Evolutionary conservation across 257 asterid genomes (phyloP).

Genomic region (Solanum infundibuliforme): DNA sequence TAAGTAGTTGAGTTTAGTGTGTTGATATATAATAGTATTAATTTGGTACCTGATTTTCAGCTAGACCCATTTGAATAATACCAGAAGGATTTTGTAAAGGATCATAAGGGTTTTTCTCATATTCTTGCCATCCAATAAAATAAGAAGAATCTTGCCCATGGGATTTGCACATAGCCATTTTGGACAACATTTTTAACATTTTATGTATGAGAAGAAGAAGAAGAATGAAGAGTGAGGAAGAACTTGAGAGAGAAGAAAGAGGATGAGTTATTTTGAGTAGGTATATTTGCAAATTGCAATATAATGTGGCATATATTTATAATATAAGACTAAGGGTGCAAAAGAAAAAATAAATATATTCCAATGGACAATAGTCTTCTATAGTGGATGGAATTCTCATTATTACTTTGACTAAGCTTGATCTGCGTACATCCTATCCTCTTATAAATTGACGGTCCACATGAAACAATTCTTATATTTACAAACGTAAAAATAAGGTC

Average conservation of each 20-base stretch:
- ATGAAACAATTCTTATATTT: not conserved
- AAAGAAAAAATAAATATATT: not conserved
- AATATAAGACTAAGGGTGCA: conserved; percentile 6
- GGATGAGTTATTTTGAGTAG: not conserved
- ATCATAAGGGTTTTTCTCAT: conserved; percentile 24
- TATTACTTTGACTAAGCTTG: not conserved
- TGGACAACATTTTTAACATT: conserved; percentile 20
- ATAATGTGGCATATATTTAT: conserved; percentile 1
- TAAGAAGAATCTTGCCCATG: conserved; percentile 31
- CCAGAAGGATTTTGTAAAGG: conserved; percentile 21
- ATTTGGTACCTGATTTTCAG: conserved; percentile 26
- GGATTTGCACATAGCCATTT: conserved; percentile 22
- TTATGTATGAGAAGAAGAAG: not conserved
- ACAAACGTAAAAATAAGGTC: too few relatives aligned
- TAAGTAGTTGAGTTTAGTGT: not conserved
- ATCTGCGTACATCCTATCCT: not conserved
- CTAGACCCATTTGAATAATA: conserved; percentile 33
- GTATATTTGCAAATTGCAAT: not conserved
- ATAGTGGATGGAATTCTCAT: conserved; percentile 14
- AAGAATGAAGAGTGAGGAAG: not conserved
- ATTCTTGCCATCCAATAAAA: conserved; percentile 22
- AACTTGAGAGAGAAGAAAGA: not conserved
- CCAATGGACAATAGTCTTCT: not conserved
- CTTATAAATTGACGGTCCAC: accelerated
- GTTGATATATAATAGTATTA: not conserved